Evolutionary conservation across 495 filamentous ascomycete species (phyloP).

Genomic region (Stereocaulon alpinum): DNA sequence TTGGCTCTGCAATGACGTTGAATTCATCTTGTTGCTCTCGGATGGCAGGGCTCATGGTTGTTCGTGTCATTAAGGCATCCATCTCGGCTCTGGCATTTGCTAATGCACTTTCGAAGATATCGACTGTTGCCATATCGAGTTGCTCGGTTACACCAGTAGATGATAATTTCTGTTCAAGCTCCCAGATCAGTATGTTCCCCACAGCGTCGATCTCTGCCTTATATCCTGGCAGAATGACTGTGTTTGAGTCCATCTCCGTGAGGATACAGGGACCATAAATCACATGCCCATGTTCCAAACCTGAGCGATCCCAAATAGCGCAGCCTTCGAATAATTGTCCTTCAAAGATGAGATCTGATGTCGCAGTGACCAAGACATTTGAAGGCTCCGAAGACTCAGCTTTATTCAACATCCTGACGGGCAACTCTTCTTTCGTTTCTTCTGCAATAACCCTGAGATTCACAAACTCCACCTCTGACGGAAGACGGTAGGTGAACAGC

Average conservation of each 20-base stretch:
- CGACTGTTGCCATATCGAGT: conserved; percentile 29
- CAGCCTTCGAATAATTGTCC: conserved; percentile 30
- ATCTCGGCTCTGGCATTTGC: conserved; percentile 40
- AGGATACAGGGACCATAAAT: conserved; percentile 38
- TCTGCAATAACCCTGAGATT: conserved; percentile 35
- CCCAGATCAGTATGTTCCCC: conserved; percentile 39
- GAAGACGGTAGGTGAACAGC: conserved; percentile 37
- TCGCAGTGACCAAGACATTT: conserved; percentile 5
- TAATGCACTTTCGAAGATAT: conserved; percentile 36
- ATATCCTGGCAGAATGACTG: conserved; percentile 38
- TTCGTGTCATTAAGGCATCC: conserved; percentile 42
- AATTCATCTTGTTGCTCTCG: conserved; percentile 45
- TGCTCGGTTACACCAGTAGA: conserved; percentile 24
- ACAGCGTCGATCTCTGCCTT: conserved; percentile 34
- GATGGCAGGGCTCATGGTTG: conserved; percentile 42
- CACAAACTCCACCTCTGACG: conserved; percentile 37
- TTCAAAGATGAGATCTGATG: conserved; percentile 32
- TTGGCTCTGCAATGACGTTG: conserved; percentile 40
- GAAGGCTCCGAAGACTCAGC: conserved; percentile 25
- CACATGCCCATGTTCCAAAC: conserved; percentile 31
- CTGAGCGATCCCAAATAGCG: conserved; percentile 36
- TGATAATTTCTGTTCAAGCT: conserved; percentile 20
- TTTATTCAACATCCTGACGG: conserved; percentile 30
- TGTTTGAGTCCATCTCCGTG: conserved; percentile 43
- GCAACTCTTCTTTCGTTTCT: conserved; percentile 32